Evolutionary conservation across 106 monocot genomes (phyloP).

Genomic region (Phalaenopsis equestris): DNA sequence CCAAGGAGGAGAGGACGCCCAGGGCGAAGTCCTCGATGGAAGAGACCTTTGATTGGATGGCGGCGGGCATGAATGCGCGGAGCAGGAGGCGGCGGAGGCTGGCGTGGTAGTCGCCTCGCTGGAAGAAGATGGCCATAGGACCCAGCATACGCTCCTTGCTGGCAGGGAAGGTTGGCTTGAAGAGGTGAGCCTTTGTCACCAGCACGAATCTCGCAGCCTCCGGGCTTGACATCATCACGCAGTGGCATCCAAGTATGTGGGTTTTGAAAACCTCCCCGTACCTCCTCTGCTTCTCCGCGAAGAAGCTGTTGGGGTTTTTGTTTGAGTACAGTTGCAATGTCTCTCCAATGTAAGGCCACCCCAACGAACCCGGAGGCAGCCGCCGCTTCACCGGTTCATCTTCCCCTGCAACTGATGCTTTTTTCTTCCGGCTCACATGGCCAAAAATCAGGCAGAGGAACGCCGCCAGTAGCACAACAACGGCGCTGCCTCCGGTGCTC

Average conservation of each 20-base stretch:
- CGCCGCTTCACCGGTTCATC: neutral
- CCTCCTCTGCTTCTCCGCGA: constrained; percentile 31
- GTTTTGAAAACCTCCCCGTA: constrained; percentile 81
- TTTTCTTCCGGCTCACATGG: neutral
- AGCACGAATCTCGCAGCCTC: constrained; percentile 85
- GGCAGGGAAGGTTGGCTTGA: constrained; percentile 91
- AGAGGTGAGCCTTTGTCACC: constrained; percentile 55
- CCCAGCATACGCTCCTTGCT: constrained; percentile 94
- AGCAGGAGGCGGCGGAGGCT: constrained; percentile 54
- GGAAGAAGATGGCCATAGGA: constrained; percentile 84
- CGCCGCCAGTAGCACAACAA: neutral
- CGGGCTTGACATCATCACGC: constrained; percentile 23
- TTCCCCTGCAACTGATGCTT: neutral
- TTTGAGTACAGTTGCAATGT: constrained; percentile 58
- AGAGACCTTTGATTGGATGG: constrained; percentile 31
- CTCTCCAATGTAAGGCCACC: constrained; percentile 62
- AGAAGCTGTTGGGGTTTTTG: constrained; percentile 48
- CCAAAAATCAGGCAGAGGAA: neutral
- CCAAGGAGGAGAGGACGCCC: constrained; percentile 44
- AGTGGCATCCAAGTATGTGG: constrained; percentile 72
- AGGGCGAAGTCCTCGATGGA: constrained; percentile 48
- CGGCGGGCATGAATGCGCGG: constrained; percentile 70
- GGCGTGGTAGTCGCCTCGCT: constrained; percentile 71
- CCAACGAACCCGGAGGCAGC: constrained; percentile 59
- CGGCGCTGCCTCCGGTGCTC: neutral